A percentile compares a stretch with the other conserved stretches of the same genome.
Conservation (phyloP, 805 yeast species). For the Metschnikowia peoriensis region DNA sequence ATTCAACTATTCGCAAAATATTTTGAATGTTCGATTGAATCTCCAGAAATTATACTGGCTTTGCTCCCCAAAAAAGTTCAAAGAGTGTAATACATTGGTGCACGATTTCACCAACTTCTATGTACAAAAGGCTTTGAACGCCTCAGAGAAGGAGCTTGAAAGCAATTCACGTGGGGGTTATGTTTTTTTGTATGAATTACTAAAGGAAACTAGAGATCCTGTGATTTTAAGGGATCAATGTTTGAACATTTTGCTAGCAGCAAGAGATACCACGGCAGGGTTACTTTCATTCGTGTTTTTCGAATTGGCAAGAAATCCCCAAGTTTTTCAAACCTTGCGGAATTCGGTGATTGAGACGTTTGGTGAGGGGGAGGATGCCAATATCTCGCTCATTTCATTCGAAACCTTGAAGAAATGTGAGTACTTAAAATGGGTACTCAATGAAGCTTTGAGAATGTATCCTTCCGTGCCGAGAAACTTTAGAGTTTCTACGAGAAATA, state of each 20-base stretch:
- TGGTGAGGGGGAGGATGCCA: conserved; percentile 32
- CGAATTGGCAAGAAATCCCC: conserved; percentile 45
- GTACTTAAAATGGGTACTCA: conserved; percentile 46
- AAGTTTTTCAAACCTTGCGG: conserved; percentile 36
- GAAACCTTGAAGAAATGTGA: conserved; percentile 50
- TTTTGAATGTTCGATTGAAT: conserved; percentile 12
- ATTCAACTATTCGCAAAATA: conserved; percentile 16
- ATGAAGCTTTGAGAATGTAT: conserved; percentile 49
- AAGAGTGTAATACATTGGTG: conserved; percentile 13
- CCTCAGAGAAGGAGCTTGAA: conserved; percentile 31
- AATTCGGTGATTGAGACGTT: conserved; percentile 31
- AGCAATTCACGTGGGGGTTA: conserved; percentile 36
- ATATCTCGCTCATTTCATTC: conserved; percentile 40
- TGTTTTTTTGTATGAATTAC: conserved; percentile 48
- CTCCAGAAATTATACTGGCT: conserved; percentile 16
- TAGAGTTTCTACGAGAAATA: conserved; percentile 45
- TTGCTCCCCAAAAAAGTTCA: conserved; percentile 11
- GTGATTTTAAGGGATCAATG: conserved; percentile 48
- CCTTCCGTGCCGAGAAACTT: conserved; percentile 52
- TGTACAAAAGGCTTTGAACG: conserved; percentile 36
- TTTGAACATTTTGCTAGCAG: conserved; percentile 51
- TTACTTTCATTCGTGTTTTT: conserved; percentile 45
- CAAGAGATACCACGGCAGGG: conserved; percentile 56
- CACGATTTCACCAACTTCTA: conserved; percentile 27
- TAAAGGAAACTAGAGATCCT: conserved; percentile 48